These are phyloP conservation scores for Mycena indigotica DNA, from an alignment of 768 basidiomycete species.

Conservation along the genomic window DNA sequence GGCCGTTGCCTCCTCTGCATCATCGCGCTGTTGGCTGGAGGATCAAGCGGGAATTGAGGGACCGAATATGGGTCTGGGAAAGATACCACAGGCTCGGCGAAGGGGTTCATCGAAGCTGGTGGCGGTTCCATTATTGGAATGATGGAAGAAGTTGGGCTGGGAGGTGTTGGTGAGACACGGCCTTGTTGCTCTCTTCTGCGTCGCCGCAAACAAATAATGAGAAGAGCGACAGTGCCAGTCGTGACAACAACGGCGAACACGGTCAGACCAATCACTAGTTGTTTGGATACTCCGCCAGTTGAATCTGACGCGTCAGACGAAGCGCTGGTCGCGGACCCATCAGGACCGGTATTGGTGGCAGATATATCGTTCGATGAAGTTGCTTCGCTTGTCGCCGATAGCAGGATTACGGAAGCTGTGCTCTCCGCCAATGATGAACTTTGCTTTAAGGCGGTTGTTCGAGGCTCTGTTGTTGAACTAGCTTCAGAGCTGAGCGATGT, in stretches of 20 bases:
- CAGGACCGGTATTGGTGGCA: background rate
- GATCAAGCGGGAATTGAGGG: conserved; percentile 4
- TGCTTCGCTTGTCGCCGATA: no score
- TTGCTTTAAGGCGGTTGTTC: background rate
- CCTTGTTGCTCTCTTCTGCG: conserved; percentile 4
- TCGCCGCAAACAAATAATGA: conserved; percentile 14
- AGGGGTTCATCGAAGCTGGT: conserved; percentile 9
- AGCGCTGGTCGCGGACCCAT: background rate
- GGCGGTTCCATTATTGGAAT: conserved; percentile 23
- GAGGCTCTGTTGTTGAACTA: background rate
- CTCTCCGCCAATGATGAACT: background rate
- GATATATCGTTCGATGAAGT: background rate
- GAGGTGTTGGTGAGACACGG: background rate
- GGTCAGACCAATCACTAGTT: conserved; percentile 4
- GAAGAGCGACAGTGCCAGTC: background rate
- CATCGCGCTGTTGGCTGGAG: conserved; percentile 6
- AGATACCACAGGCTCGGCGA: background rate
- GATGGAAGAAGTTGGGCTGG: conserved; percentile 10
- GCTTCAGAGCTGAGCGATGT: background rate
- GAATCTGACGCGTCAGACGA: background rate
- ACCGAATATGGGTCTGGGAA: background rate
- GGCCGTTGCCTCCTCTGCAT: conserved; percentile 19
- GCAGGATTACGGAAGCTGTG: no score
- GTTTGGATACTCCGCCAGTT: conserved; percentile 14
- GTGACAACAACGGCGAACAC: conserved; percentile 1